A percentile compares a stretch with the other conserved stretches of the same genome.
Conservation (phyloP, 2,329 filamentous ascomycete genomes). For the Sporothrix euskadiensis region DNA sequence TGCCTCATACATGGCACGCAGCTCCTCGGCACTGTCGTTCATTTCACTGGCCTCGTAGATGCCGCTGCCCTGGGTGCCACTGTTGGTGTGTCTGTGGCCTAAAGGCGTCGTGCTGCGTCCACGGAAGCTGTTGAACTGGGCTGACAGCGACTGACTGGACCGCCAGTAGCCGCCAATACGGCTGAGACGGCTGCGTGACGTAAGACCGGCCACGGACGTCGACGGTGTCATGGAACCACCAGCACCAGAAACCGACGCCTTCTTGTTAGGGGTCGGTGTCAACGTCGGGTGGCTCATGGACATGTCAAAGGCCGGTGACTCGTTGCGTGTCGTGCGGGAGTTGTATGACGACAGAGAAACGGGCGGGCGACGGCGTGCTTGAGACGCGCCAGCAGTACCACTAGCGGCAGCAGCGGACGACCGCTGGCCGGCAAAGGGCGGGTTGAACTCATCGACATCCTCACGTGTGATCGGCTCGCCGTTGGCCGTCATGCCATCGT, state of each 20-base stretch:
- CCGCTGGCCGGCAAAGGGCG: conserved; percentile 48
- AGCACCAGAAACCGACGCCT: conserved; percentile 38
- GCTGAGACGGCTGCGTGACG: conserved; percentile 52
- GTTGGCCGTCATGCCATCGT: conserved; percentile 57
- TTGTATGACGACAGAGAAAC: conserved; percentile 78
- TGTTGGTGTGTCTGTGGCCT: conserved; percentile 19
- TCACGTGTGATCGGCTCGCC: conserved; percentile 58
- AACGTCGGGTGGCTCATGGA: conserved; percentile 58
- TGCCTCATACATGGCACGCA: conserved; percentile 75
- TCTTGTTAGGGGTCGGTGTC: conserved; percentile 50
- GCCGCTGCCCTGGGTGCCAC: conserved; percentile 38
- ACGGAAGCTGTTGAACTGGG: conserved; percentile 55
- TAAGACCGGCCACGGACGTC: conserved; percentile 35
- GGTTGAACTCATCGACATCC: conserved; percentile 80
- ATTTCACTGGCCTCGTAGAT: conserved; percentile 59
- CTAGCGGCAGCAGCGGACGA: conserved; percentile 18
- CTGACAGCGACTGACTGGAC: conserved; percentile 43
- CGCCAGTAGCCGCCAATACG: conserved; percentile 63
- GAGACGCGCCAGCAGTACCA: conserved; percentile 40
- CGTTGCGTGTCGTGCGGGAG: conserved; percentile 68
- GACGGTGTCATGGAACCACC: conserved; percentile 34
- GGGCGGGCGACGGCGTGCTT: conserved; percentile 50
- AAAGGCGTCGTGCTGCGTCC: conserved; percentile 49
- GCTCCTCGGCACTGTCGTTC: conserved; percentile 79
- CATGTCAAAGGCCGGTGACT: conserved; percentile 56